Evolutionary conservation across 768 basidiomycete genomes (phyloP).

Genomic region (Boletales sp.): DNA sequence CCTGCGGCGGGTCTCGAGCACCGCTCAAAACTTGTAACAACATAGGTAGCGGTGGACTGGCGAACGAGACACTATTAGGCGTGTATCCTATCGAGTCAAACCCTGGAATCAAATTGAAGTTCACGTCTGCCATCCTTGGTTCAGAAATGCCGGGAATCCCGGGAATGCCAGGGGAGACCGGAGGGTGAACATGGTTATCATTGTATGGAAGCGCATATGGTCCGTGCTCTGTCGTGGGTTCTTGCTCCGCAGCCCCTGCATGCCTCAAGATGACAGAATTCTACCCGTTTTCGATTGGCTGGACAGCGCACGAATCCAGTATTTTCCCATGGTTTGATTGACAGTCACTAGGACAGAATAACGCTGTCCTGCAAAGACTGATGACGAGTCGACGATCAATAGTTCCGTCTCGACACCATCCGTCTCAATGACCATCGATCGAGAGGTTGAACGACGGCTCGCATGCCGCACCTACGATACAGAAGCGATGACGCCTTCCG

Average conservation of each 20-base stretch:
- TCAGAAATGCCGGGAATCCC: too few species aligned
- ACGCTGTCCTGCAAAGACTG: slow-evolving; percentile 48
- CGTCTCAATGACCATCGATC: slow-evolving; percentile 42
- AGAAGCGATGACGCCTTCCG: slow-evolving; percentile 37
- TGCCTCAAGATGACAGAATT: slow-evolving; percentile 45
- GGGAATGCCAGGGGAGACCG: slow-evolving; percentile 19
- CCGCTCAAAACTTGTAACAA: too few species aligned
- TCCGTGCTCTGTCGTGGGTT: slow-evolving; percentile 6
- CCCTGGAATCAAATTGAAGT: too few species aligned
- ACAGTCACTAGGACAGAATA: slow-evolving; percentile 44
- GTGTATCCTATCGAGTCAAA: too few species aligned
- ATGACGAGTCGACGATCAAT: slow-evolving; percentile 37
- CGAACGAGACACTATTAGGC: too few species aligned
- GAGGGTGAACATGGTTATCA: slow-evolving; percentile 36
- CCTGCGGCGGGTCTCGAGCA: too few species aligned
- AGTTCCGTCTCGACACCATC: slow-evolving; percentile 40
- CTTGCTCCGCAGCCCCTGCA: slow-evolving; percentile 36
- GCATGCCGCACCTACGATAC: slow-evolving; percentile 38
- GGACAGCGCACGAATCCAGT: slow-evolving; percentile 38
- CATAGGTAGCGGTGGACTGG: too few species aligned
- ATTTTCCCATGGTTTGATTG: slow-evolving; percentile 33
- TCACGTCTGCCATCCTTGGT: too few species aligned
- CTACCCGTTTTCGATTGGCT: slow-evolving; percentile 22
- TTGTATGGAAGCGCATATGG: slow-evolving; percentile 25
- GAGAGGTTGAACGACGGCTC: slow-evolving; percentile 41